phyloP scores from a whole-genome alignment of 768 basidiomycete genomes.

The Nevesoporus exiguus region DNA sequence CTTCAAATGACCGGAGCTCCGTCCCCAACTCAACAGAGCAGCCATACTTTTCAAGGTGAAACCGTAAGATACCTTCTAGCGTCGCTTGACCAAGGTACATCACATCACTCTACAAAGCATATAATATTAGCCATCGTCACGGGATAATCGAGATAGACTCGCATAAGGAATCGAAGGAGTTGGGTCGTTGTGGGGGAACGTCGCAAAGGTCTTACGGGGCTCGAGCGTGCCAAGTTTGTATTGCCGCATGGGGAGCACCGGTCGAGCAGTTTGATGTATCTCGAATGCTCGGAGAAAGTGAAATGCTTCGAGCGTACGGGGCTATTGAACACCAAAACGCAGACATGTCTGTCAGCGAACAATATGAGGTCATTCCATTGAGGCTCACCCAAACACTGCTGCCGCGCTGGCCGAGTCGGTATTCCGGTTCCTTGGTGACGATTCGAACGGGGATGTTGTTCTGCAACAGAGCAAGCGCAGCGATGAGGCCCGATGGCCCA shows the following conservation, averaged over 20 bases:
- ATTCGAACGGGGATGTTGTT: slow-evolving; percentile 51
- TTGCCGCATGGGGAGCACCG: slow-evolving; percentile 27
- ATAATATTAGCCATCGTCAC: not conserved
- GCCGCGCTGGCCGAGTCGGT: slow-evolving; percentile 38
- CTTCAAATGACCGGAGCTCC: too few species aligned
- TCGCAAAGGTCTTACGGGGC: slow-evolving; percentile 5
- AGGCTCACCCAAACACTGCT: slow-evolving; percentile 37
- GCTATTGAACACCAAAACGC: slow-evolving; percentile 17
- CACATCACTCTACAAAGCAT: too few species aligned
- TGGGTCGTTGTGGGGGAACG: slow-evolving; percentile 9
- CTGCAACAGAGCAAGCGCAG: slow-evolving; percentile 5
- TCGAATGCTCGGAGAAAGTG: slow-evolving; percentile 38
- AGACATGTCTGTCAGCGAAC: too few species aligned
- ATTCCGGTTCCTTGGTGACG: slow-evolving; percentile 42
- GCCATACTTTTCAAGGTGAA: too few species aligned
- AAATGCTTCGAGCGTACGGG: slow-evolving; percentile 40
- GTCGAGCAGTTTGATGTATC: slow-evolving; percentile 29
- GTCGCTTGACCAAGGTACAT: too few species aligned
- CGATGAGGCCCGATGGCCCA: too few species aligned
- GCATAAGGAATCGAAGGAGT: slow-evolving; percentile 30
- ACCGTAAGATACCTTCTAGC: too few species aligned
- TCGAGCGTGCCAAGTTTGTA: slow-evolving; percentile 31
- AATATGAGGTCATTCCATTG: not conserved
- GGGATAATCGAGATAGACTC: not conserved
- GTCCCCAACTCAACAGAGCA: too few species aligned